Evolutionary conservation across 192 early-diverging fungal genomes (phyloP), one percentile per base, ranked within the genome.

Genomic region (Endogone sp.): DNA sequence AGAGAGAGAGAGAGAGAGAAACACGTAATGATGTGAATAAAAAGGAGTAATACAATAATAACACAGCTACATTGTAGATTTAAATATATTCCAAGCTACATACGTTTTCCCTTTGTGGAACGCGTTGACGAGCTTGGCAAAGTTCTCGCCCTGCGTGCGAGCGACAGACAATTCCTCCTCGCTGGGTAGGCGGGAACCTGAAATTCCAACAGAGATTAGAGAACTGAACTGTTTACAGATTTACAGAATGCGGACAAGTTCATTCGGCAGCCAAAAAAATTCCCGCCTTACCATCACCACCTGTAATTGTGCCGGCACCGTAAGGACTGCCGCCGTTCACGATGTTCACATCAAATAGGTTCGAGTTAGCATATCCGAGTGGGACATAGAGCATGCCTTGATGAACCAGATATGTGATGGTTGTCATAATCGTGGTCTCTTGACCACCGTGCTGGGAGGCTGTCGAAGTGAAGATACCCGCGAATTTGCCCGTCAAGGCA

Each of bases 321-420:
- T 74, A 78, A 2, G 76, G 63, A 10, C 65, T 68, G 21, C 76
- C 76, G 29, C 76, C 76, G 29, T 74, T 60, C 22, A 78, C 76
- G 60, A 68, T 91, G 62, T 63, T 79, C 72, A 77, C 84, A 74
- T 85, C 82, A 60, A 77, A 79, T 29, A 91, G 62, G 58, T 86
- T 26, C 1, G 77, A 23, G 70, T 85, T 49, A 4, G 69, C 31
- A 66, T 79, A 85, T 30, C 90, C 90, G 13, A 93, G 66, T 8
- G 93, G 92, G 57, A 93, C 89, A 69, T 81, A 95, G 62, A 83
- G 77, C 57, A 95, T 84, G 59, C 92, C 93, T 69, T 92, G 90
- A 77, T 93, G 91, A 4, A 81, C 85, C 23, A 91, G 80, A 71
- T 84, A 80, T 8, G 89, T 78, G 25, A 93, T 60, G 63, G 90